Percentiles rank a stretch among this genome's conserved stretches.
Conservation (phyloP, 192 early-diverging fungal genomes). For the Rhizophagus clarus region DNA sequence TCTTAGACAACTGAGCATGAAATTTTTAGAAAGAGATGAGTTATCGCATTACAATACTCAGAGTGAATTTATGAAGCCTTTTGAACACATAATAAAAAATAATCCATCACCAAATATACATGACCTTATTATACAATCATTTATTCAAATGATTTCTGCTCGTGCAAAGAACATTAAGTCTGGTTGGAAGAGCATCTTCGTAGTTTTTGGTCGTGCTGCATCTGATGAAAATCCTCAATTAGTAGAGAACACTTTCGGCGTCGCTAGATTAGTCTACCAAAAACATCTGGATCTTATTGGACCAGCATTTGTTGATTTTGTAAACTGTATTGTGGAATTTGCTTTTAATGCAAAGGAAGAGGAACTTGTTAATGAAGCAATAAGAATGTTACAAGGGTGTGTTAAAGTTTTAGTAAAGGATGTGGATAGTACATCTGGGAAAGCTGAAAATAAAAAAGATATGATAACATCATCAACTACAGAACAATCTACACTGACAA, state of each 20-base stretch:
- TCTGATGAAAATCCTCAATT: conserved; percentile 58
- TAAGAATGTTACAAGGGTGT: conserved; percentile 51
- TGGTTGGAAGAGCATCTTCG: conserved; percentile 77
- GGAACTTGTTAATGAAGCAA: conserved; percentile 57
- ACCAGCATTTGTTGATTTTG: conserved; percentile 51
- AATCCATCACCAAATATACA: conserved; percentile 68
- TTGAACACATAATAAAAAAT: conserved; percentile 85
- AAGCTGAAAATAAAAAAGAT: conserved; percentile 32
- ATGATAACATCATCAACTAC: conserved; percentile 59
- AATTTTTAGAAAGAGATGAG: conserved; percentile 94
- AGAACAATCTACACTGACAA: conserved; percentile 49
- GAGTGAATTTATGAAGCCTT: conserved; percentile 89
- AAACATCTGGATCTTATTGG: conserved; percentile 49
- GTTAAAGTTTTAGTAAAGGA: conserved; percentile 41
- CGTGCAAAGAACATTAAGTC: conserved; percentile 77
- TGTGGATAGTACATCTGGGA: conserved; percentile 34
- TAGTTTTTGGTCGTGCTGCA: conserved; percentile 66
- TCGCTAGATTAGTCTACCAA: conserved; percentile 49
- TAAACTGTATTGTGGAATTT: conserved; percentile 53
- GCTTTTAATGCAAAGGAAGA: conserved; percentile 49
- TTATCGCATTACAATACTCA: conserved; percentile 91
- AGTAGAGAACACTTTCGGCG: conserved; percentile 48
- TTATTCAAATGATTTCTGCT: conserved; percentile 71
- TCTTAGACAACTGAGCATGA: conserved; percentile 90
- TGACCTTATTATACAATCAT: conserved; percentile 75